These are phyloP conservation scores for Lycium barbarum DNA, from an alignment of 257 asterid species.

Conservation along the genomic window DNA sequence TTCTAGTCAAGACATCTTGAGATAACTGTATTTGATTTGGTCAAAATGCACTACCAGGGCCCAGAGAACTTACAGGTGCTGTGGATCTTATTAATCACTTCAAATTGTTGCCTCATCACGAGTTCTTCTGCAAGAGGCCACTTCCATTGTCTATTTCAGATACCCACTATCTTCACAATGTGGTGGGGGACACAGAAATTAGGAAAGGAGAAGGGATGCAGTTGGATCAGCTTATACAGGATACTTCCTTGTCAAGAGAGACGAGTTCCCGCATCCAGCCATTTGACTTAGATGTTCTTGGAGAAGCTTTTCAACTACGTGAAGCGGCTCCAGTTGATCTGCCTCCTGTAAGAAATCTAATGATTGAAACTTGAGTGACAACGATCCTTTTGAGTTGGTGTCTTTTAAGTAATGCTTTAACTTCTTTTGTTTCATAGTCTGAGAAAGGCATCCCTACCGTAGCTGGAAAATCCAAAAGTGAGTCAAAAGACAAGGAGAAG, in stretches of 20 bases:
- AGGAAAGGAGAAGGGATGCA: slow-evolving; percentile 99
- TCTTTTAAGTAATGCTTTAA: background rate
- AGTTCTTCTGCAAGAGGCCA: slow-evolving; percentile 94
- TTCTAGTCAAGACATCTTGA: background rate
- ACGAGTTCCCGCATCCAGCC: slow-evolving; percentile 71
- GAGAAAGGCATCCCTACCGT: slow-evolving; percentile 92
- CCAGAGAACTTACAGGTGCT: slow-evolving; percentile 93
- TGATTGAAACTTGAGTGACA: slow-evolving; percentile 20
- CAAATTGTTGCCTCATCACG: slow-evolving; percentile 82
- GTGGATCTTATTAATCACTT: slow-evolving; percentile 86
- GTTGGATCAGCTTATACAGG: slow-evolving; percentile 80
- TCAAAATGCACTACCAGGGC: slow-evolving; percentile 60
- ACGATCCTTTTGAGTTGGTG: slow-evolving; percentile 2
- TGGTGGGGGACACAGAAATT: slow-evolving; percentile 93
- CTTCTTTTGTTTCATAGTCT: slow-evolving; percentile 53
- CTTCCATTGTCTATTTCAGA: slow-evolving; percentile 87
- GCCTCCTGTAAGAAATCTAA: slow-evolving; percentile 58
- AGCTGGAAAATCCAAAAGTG: slow-evolving; percentile 80
- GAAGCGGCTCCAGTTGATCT: slow-evolving; percentile 80
- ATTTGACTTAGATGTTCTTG: slow-evolving; percentile 72
- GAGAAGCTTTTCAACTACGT: slow-evolving; percentile 85
- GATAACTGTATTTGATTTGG: slow-evolving; percentile 34
- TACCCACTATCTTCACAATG: slow-evolving; percentile 89
- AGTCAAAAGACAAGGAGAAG: slow-evolving; percentile 91
- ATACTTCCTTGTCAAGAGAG: slow-evolving; percentile 65